Percentiles rank a stretch among this genome's conserved stretches.
phyloP scores from a whole-genome alignment of 495 filamentous ascomycete genomes.

The Hyaloscypha variabilis region DNA sequence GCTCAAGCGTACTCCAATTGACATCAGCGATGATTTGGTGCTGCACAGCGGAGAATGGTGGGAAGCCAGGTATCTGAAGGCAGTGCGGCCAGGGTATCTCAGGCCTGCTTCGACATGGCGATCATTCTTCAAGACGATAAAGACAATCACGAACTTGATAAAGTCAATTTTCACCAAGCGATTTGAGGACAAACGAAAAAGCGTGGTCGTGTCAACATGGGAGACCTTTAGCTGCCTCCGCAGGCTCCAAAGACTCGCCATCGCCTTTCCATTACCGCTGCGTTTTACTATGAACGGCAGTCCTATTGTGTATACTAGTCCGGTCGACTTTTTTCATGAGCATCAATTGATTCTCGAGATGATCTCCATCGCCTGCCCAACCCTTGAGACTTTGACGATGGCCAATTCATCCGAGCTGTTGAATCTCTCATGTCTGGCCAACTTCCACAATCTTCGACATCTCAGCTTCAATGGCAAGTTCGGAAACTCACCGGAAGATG shows the following conservation, averaged over 20 bases:
- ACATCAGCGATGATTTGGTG: neutral
- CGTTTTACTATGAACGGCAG: neutral
- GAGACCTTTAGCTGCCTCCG: neutral
- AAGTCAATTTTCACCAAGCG: neutral
- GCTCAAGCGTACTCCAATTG: neutral
- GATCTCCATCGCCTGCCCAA: neutral
- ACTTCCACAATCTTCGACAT: neutral
- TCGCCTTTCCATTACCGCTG: neutral
- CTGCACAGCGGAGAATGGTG: neutral
- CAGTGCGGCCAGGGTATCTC: neutral
- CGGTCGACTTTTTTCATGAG: neutral
- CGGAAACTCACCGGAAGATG: neutral
- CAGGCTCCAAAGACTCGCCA: neutral
- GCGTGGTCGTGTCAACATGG: neutral
- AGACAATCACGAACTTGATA: neutral
- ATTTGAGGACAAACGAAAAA: neutral
- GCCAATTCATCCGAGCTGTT: neutral
- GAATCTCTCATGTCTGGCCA: neutral
- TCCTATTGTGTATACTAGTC: neutral
- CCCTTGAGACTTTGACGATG: neutral
- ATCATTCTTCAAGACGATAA: neutral
- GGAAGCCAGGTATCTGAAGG: neutral
- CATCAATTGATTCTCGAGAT: neutral
- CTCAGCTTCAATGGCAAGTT: neutral
- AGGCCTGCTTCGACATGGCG: neutral